Percentiles rank a stretch among this genome's conserved stretches.
phyloP scores from a whole-genome alignment of 192 early-diverging fungal genomes.

The Rhizoclosmatium globosum region DNA sequence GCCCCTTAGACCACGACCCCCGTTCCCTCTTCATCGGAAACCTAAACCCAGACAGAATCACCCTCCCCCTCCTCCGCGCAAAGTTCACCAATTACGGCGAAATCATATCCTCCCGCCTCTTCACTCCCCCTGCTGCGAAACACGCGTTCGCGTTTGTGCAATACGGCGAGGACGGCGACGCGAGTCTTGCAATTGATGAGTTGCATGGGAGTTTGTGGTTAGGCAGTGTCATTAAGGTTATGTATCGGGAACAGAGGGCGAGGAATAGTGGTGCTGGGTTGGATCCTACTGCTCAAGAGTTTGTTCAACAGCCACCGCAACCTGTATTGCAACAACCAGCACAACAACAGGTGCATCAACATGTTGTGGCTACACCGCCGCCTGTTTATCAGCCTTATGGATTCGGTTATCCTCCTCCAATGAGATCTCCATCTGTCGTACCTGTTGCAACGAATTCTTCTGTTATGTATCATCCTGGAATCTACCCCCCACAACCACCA shows the following conservation, averaged over 20 bases:
- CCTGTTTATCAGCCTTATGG: slow-evolving; percentile 11
- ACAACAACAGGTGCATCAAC: too few species aligned
- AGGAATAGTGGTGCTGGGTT: too few species aligned
- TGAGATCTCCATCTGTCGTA: too few species aligned
- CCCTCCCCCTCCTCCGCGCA: slow-evolving; percentile 16
- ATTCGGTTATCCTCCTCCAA: too few species aligned
- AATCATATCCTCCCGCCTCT: slow-evolving; percentile 4
- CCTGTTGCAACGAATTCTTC: too few species aligned
- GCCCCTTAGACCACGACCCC: slow-evolving; percentile 1
- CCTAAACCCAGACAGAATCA: slow-evolving; percentile 18
- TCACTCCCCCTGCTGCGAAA: not conserved
- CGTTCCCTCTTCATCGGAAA: slow-evolving; percentile 29
- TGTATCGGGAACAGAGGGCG: slow-evolving; percentile 27
- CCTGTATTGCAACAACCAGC: too few species aligned
- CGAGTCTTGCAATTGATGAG: slow-evolving; percentile 32
- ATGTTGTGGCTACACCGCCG: not conserved
- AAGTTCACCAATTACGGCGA: slow-evolving; percentile 30
- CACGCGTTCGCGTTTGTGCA: slow-evolving; percentile 27
- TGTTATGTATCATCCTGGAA: too few species aligned
- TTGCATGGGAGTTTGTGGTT: slow-evolving; percentile 24
- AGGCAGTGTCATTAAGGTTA: slow-evolving; percentile 27
- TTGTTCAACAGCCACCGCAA: not conserved
- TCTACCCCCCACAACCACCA: too few species aligned
- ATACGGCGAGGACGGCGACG: slow-evolving; percentile 23
- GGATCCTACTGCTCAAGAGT: not conserved